Evolutionary conservation across 345 rosid species (phyloP), one percentile per base, ranked within the genome.

Genomic region (Reutealis trisperma): DNA sequence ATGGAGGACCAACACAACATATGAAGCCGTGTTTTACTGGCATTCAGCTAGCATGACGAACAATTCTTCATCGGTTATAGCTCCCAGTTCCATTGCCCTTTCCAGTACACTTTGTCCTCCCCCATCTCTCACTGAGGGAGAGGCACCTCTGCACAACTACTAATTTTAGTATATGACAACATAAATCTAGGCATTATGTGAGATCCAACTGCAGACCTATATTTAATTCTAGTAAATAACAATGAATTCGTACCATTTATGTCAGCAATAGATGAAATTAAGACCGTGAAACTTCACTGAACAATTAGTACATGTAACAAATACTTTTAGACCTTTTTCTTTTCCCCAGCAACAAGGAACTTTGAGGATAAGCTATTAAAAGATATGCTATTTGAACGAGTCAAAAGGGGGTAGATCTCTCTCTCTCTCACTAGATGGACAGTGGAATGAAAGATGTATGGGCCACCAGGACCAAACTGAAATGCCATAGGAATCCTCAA

Each of bases 41-140:
- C 87, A 81, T 81, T 89, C 96, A 3, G 91, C 84, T 45, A 94
- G 93, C 82, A 90, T 64, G 79, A 94, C 81, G 79, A 94, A 92
- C 44, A 94, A 86, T 80, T 92, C 91, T 75, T 94, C 98, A 63
- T 94, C 96, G 5, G 92, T 84, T 64, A 94, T 92, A 32, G 98
- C 93, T 75, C 98, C 98, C 85, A 85, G 91, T 77, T 92, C 97
- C 98, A 92, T 94, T 44, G 94, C 94, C 75, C 97, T 92, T 73
- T 94, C 98, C 71, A 94, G 81, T 42, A 87, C 91, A 63, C 88
- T 90, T 75, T 88, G 85, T 16, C 98, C 98, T 68, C 89, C 90
- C 14, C 83, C 87, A 62, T 94, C 98, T 79, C 84, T 92, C 75
- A 90, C 82, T 0, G 91, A 87, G 61, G 94, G 87, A 10, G 88